Base-by-base conservation (phyloP, 805 yeast species). In the Blastobotrys chiropterorum region DNA sequence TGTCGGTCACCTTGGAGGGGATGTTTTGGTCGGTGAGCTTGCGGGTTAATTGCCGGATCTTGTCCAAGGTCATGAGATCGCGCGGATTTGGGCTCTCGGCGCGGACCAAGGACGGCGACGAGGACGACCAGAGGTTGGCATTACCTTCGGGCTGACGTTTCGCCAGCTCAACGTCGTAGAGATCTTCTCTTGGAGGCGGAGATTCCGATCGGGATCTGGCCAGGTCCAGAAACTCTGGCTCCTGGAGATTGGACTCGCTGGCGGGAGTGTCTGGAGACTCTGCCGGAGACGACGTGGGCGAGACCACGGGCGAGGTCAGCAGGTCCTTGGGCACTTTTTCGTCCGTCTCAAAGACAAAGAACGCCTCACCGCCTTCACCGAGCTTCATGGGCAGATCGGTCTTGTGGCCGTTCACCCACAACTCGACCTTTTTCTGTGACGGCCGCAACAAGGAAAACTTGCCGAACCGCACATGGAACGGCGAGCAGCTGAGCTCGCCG, bases 301-400 rank as follows among this genome's bases (percentile, higher is more conserved):
- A 85, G 31, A 85, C 70, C 26, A 90, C 94, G 0, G 97, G 97
- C 0, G 96, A 87, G 0, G 97, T 87, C 58, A 89, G 79, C 57
- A 89, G 76, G 53, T 85, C 85, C 51, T 76, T 74, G 1, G 97
- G 96, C 20, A 94, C 83, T 38, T 71, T 72, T 43, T 77, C 79
- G 40, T 77, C 77, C 1, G 97, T 86, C 62, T 90, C 96, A 70
- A 94, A 92, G 42, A 94, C 98, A 64, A 94, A 94, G 66, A 90
- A 90, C 0, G 98, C 99, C 68, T 94, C 99, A 13, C 99, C 99
- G 5, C 95, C 96, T 55, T 94, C 99, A 14, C 97, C 96, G 44
- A 94, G 72, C 67, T 94, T 94, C 98, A 94, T 94, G 6, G 96
- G 97, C 46, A 92, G 72, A 59, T 87, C 83, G 0, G 95, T 85